Evolutionary conservation across 352 stramenopile species (phyloP).

Genomic region (Phytophthora colocasiae): DNA sequence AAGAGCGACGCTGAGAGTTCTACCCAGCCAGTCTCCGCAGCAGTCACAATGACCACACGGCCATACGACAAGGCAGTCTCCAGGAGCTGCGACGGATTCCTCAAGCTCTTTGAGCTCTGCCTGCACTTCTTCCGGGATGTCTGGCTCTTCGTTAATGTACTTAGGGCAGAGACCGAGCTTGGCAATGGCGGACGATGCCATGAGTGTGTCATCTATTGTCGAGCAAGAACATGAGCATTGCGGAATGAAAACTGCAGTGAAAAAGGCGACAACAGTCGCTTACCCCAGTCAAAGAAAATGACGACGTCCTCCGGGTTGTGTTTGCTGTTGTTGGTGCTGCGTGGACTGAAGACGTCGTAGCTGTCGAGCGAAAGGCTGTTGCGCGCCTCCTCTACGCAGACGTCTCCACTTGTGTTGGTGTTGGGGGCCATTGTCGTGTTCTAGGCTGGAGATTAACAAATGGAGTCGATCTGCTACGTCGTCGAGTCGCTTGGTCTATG

Average conservation of each 20-base stretch:
- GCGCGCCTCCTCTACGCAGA: slow-evolving; percentile 70
- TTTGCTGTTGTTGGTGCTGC: slow-evolving; percentile 36
- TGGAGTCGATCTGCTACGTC: slow-evolving; percentile 19
- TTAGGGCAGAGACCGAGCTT: slow-evolving; percentile 84
- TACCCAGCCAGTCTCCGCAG: slow-evolving; percentile 91
- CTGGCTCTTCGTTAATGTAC: slow-evolving; percentile 86
- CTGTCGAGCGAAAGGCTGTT: slow-evolving; percentile 60
- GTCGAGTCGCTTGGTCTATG: slow-evolving; percentile 26
- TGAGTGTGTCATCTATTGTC: slow-evolving; percentile 76
- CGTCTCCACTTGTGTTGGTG: slow-evolving; percentile 55
- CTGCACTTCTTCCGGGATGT: slow-evolving; percentile 77
- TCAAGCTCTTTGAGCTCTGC: slow-evolving; percentile 80
- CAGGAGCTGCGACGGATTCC: slow-evolving; percentile 74
- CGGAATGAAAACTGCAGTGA: slow-evolving; percentile 3
- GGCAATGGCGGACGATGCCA: slow-evolving; percentile 83
- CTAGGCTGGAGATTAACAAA: background rate
- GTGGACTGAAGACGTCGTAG: slow-evolving; percentile 56
- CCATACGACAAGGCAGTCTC: slow-evolving; percentile 75
- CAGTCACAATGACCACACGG: slow-evolving; percentile 90
- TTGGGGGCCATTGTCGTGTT: slow-evolving; percentile 62
- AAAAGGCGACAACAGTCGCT: slow-evolving; percentile 17
- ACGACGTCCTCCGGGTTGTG: slow-evolving; percentile 64
- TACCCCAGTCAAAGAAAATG: slow-evolving; percentile 91
- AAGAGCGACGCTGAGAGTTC: slow-evolving; percentile 89
- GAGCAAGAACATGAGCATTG: slow-evolving; percentile 15